Conservation (phyloP, 2,329 filamentous ascomycete genomes). For the Fusarium sp. region DNA sequence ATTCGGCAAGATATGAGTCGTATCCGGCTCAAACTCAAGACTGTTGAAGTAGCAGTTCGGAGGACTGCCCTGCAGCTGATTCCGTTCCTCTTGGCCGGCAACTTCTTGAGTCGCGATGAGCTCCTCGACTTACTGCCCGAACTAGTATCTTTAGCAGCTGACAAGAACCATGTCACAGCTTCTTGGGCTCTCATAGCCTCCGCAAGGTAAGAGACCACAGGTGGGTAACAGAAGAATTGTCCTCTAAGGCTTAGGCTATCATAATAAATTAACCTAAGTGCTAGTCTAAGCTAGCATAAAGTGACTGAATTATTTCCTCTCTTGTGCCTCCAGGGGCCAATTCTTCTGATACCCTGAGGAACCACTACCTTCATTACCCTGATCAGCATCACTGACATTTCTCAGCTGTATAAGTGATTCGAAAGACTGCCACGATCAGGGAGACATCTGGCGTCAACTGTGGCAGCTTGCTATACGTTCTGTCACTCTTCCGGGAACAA, state of each 20-base stretch:
- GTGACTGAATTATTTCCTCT: no score
- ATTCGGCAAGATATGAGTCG: constrained; percentile 57
- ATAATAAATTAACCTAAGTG: no score
- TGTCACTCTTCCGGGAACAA: constrained; percentile 75
- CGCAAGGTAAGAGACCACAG: constrained; percentile 68
- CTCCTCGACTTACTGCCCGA: constrained; percentile 67
- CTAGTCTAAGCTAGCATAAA: no score
- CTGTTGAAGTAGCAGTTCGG: constrained; percentile 56
- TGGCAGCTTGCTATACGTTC: constrained; percentile 81
- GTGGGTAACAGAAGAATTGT: no score
- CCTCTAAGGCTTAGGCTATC: no score
- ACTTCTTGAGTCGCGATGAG: constrained; percentile 61
- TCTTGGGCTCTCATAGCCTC: constrained; percentile 90
- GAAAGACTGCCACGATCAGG: constrained; percentile 50
- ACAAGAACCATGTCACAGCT: constrained; percentile 74
- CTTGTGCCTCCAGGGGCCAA: no score
- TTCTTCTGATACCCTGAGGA: not conserved
- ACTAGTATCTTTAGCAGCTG: constrained; percentile 68
- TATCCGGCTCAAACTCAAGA: constrained; percentile 61
- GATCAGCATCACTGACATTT: constrained; percentile 34
- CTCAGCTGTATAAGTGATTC: constrained; percentile 48
- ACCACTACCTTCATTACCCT: constrained; percentile 1
- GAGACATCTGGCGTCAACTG: constrained; percentile 72
- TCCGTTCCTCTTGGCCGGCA: constrained; percentile 65
- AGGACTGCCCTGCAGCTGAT: constrained; percentile 67